Percentiles rank a stretch among this genome's conserved stretches.
Conservation (phyloP, 352 stramenopile genomes). For the Pseudoperonospora humuli region DNA sequence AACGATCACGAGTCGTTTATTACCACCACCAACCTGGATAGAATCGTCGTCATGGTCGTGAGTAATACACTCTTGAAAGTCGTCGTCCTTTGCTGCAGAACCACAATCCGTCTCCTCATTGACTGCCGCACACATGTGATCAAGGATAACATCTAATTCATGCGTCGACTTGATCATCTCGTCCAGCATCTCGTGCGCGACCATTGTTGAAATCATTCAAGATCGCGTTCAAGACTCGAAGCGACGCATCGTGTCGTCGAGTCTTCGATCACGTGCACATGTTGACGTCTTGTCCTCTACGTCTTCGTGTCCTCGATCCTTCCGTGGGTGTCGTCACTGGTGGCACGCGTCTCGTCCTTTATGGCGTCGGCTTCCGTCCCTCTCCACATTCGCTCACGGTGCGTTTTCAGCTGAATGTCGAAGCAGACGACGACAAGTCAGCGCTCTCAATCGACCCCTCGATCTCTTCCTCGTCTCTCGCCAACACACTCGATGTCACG, state of each 20-base stretch:
- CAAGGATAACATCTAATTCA: constrained; percentile 44
- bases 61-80: constrained; percentile 10
- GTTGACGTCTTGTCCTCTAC: constrained; percentile 11
- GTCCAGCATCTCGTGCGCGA: constrained; percentile 11
- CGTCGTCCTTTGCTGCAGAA: too few relatives aligned
- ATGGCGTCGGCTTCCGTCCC: constrained; percentile 53
- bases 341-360: constrained; percentile 43
- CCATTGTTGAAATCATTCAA: too few relatives aligned
- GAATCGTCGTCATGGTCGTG: neutral
- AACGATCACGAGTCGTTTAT: too few relatives aligned
- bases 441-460: constrained; percentile 3
- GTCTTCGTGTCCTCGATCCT: constrained; percentile 50
- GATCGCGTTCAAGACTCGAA: too few relatives aligned
- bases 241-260: too few relatives aligned
- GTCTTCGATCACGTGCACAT: too few relatives aligned
- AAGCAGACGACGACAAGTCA: neutral
- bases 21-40: too few relatives aligned
- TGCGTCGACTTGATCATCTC: constrained; percentile 22
- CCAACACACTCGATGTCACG: constrained; percentile 27
- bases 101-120: neutral
- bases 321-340: constrained; percentile 34
- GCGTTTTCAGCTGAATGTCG: constrained; percentile 34
- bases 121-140: constrained; percentile 26
- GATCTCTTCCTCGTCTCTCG: neutral
- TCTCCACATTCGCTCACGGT: constrained; percentile 57